These are phyloP conservation scores for Didymella lethalis DNA, from an alignment of 2,329 filamentous ascomycete species.

Conservation along the genomic window DNA sequence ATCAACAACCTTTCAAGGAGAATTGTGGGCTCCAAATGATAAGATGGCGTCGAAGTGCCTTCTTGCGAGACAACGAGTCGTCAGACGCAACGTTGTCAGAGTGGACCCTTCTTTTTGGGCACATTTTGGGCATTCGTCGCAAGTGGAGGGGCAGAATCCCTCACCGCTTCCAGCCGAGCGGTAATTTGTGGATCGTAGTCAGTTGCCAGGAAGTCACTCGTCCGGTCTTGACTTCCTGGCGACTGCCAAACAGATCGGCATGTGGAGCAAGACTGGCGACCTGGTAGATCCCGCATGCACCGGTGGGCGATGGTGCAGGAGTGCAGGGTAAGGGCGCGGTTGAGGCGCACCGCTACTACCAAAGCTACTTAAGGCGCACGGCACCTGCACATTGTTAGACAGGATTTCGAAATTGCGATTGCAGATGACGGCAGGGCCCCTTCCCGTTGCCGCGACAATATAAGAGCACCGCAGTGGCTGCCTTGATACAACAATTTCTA, in stretches of 20 bases:
- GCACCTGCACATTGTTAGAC: constrained; percentile 5
- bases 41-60: not conserved
- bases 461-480: constrained; percentile 9
- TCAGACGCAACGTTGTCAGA: not conserved
- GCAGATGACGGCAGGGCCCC: constrained; percentile 8
- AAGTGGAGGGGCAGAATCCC: not conserved
- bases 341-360: constrained; percentile 3
- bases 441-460: not conserved
- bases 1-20: not conserved
- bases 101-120: not conserved
- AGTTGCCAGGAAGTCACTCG: constrained; percentile 1
- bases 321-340: not conserved
- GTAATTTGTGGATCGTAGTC: constrained; percentile 1
- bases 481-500: not conserved
- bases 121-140: not conserved
- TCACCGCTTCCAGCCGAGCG: not conserved
- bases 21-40: not conserved
- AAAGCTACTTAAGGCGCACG: constrained; percentile 12
- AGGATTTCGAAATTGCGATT: constrained; percentile 11
- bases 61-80: not conserved
- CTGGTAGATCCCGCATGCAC: not conserved
- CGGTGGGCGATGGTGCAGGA: not conserved
- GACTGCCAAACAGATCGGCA: constrained; percentile 4
- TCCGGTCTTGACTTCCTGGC: not conserved
- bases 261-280: not conserved